Evolutionary conservation across 169 alveolate genomes (phyloP).

Genomic region (Plasmodium knowlesi): DNA sequence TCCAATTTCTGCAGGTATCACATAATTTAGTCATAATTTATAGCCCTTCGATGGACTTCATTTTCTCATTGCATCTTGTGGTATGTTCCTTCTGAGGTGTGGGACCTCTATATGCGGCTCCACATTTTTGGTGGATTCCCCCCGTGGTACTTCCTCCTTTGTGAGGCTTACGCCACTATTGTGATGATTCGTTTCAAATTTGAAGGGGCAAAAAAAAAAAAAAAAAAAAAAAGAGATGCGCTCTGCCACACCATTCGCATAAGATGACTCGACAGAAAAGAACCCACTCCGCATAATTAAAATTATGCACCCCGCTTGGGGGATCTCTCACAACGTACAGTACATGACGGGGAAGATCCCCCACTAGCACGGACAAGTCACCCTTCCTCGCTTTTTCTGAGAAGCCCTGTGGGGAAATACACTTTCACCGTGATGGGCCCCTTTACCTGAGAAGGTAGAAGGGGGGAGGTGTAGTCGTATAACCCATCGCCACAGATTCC

Average conservation of each 20-base stretch:
- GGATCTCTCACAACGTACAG: not conserved
- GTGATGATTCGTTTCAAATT: not conserved
- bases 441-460: not conserved
- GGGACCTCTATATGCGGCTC: not conserved
- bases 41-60: not conserved
- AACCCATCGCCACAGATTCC: not conserved
- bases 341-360: not conserved
- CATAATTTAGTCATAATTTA: not conserved
- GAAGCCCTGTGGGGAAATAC: not conserved
- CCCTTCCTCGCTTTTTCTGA: not conserved
- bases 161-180: not conserved
- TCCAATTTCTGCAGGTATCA: not conserved
- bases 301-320: not conserved
- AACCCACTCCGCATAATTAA: not conserved
- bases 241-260: not conserved
- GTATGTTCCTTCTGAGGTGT: not conserved
- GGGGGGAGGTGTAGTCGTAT: not conserved
- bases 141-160: not conserved
- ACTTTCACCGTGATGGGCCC: not conserved
- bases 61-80: not conserved
- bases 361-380: not conserved
- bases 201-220: not conserved
- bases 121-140: not conserved
- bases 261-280: not conserved
- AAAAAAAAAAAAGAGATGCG: not conserved